Base-by-base conservation (phyloP, 345 rosid species). In the Eucalyptus erythrocorys region DNA sequence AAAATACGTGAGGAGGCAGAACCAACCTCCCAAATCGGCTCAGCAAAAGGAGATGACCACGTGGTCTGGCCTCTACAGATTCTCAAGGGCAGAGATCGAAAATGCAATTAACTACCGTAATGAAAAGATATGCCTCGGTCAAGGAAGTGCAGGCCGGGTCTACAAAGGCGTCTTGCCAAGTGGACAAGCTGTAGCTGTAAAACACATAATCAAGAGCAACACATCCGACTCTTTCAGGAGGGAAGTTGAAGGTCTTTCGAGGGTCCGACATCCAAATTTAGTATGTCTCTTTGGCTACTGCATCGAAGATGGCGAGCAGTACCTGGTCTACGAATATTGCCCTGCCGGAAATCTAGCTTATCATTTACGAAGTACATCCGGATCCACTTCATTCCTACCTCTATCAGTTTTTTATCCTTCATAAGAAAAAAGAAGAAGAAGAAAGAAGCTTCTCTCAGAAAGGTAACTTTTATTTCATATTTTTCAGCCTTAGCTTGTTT, bases 251-350 rank as follows among this genome's bases (percentile, higher is more conserved):
- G 94, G 94, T 10, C 96, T 95, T 90, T 95, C 95, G 0, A 89
- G 94, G 90, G 89, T 94, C 59, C 92, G 95, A 37, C 97, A 95
- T 90, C 93, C 91, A 2, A 94, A 95, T 89, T 95, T 95, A 49
- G 95, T 94, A 53, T 92, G 93, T 40, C 92, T 95, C 34, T 92
- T 94, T 24, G 97, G 96, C 30, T 94, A 90, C 91, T 95, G 95
- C 88, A 80, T 91, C 4, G 95, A 93, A 17, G 95, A 91, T 19
- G 92, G 89, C 17, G 94, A 95, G 80, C 94, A 92, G 48, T 95
- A 92, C 88, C 91, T 95, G 32, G 95, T 95, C 42, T 95, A 94
- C 55, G 97, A 94, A 87, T 95, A 91, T 88, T 95, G 96, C 87
- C 42, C 93, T 2, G 90, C 88, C 6, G 96, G 97, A 68, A 95